These are phyloP conservation scores for Neofusicoccum kwambonambiense DNA, from an alignment of 2,329 filamentous ascomycete genomes.

Conservation along the genomic window DNA sequence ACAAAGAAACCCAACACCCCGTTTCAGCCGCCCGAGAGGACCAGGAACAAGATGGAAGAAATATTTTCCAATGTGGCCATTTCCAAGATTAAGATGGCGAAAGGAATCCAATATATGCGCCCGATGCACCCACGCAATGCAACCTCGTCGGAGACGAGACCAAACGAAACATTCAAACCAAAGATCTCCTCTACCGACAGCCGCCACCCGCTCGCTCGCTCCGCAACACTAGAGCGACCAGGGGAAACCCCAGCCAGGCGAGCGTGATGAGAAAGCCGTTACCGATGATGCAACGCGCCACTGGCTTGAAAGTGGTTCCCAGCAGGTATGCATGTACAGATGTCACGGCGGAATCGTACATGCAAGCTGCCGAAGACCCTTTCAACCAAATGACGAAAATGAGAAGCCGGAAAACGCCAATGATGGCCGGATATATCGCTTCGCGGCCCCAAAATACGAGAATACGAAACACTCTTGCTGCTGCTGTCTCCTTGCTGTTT, in stretches of 20 bases:
- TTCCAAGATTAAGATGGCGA: neutral
- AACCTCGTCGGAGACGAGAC: constrained; percentile 23
- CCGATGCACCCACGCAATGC: constrained; percentile 31
- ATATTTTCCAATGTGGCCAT: neutral
- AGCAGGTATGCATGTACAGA: neutral
- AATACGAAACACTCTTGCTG: neutral
- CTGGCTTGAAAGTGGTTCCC: neutral
- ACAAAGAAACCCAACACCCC: neutral
- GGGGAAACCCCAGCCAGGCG: neutral
- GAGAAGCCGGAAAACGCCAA: neutral
- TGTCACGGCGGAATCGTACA: neutral
- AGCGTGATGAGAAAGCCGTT: neutral
- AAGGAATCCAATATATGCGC: constrained; percentile 18
- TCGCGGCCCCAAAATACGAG: neutral
- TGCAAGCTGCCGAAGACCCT: neutral
- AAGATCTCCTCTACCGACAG: neutral
- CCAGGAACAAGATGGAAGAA: neutral
- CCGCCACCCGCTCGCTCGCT: too few relatives aligned
- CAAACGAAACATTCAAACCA: neutral
- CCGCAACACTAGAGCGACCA: neutral
- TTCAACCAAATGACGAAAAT: neutral
- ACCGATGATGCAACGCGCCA: neutral
- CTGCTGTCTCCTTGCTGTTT: constrained; percentile 2
- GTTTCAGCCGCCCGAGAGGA: neutral
- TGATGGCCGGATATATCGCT: neutral